These are phyloP conservation scores for Rhizopus delemar DNA, from an alignment of 371 early-diverging fungal genomes.

Conservation along the genomic window DNA sequence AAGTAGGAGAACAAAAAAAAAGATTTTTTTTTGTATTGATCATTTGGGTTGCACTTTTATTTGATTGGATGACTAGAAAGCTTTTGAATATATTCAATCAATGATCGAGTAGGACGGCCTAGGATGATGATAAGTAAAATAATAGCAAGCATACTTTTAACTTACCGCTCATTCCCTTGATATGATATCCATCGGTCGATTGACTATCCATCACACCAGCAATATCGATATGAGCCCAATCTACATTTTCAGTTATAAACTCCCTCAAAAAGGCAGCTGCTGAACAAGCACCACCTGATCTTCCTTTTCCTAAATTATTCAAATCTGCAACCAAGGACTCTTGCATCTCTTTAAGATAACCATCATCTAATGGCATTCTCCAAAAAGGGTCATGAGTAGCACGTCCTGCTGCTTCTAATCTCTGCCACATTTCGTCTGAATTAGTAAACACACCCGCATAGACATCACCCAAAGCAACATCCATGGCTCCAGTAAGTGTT, in stretches of 20 bases:
- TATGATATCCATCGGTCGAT: conserved; percentile 61
- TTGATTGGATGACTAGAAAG: conserved; percentile 4
- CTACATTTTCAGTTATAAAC: conserved; percentile 66
- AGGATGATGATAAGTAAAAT: not conserved
- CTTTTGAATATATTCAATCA: conserved; percentile 59
- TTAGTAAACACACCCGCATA: conserved; percentile 92
- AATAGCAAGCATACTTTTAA: not conserved
- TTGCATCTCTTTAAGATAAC: conserved; percentile 72
- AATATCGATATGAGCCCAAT: conserved; percentile 90
- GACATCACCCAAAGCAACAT: conserved; percentile 87
- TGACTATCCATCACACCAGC: conserved; percentile 87
- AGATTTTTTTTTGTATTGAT: not conserved
- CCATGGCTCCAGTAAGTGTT: conserved; percentile 92
- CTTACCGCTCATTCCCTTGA: conserved; percentile 88
- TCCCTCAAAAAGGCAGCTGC: conserved; percentile 94
- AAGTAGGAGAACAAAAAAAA: not conserved
- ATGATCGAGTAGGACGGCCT: conserved; percentile 70
- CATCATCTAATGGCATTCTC: conserved; percentile 93
- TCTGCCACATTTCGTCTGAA: conserved; percentile 71
- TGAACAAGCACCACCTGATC: conserved; percentile 86
- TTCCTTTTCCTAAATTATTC: conserved; percentile 73
- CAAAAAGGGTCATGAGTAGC: conserved; percentile 83
- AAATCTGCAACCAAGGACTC: conserved; percentile 86
- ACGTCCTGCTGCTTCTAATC: conserved; percentile 67
- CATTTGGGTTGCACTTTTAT: conserved; percentile 1